phyloP scores from a whole-genome alignment of 805 yeast genomes.

The Sugiyamaella americana region DNA sequence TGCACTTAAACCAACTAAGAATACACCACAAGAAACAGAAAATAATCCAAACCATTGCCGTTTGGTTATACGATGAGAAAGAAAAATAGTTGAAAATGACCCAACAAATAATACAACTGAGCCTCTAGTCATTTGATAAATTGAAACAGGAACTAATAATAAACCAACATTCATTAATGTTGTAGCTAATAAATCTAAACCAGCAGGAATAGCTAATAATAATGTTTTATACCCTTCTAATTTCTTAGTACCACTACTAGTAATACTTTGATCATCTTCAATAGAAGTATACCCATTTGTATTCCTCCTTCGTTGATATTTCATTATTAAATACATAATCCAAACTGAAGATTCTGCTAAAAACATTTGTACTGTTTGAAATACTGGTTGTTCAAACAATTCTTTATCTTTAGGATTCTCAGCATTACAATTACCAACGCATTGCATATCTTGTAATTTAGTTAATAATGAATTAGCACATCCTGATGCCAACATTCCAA shows the following conservation, averaged over 20 bases:
- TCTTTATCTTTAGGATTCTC: conserved; percentile 39
- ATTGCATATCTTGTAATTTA: conserved; percentile 69
- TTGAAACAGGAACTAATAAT: conserved; percentile 66
- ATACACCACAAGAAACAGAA: conserved; percentile 64
- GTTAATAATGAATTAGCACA: conserved; percentile 68
- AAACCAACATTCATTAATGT: conserved; percentile 73
- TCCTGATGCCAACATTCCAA: conserved; percentile 62
- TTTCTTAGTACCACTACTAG: conserved; percentile 1
- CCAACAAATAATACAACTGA: conserved; percentile 73
- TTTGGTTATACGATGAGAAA: conserved; percentile 48
- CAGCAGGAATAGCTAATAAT: conserved; percentile 53
- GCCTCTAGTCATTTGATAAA: conserved; percentile 84
- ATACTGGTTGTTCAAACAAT: conserved; percentile 67
- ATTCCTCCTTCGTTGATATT: conserved; percentile 3
- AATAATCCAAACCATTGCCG: conserved; percentile 63
- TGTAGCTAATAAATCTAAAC: conserved; percentile 67
- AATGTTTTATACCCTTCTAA: conserved; percentile 29
- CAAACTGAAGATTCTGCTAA: conserved; percentile 58
- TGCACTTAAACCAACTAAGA: conserved; percentile 69
- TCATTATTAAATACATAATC: conserved; percentile 34
- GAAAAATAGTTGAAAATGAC: conserved; percentile 55
- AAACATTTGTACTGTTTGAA: conserved; percentile 79
- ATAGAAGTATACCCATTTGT: neutral
- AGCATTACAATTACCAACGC: conserved; percentile 50
- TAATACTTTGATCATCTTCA: conserved; percentile 8